These are phyloP conservation scores for Emmonsia crescens DNA, from an alignment of 2,329 filamentous ascomycete species.

Conservation along the genomic window DNA sequence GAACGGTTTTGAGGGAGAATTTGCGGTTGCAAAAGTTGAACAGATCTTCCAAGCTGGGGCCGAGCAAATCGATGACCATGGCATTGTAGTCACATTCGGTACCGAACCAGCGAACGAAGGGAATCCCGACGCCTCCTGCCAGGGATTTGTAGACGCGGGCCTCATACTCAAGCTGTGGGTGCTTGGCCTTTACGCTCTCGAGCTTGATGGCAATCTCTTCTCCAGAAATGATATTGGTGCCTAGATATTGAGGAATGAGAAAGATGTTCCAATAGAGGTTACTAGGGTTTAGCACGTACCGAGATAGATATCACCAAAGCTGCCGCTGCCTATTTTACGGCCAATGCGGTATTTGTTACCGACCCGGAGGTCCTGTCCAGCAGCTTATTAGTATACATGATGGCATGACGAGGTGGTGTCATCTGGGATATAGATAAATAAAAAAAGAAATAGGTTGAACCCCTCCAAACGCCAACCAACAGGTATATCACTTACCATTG, in stretches of 20 bases:
- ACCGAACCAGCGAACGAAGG: conserved; percentile 98
- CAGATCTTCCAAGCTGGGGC: conserved; percentile 88
- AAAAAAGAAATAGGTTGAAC: neutral
- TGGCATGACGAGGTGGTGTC: conserved; percentile 9
- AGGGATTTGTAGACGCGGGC: conserved; percentile 80
- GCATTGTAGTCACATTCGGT: conserved; percentile 99
- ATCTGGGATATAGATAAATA: conserved; percentile 8
- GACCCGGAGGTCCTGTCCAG: conserved; percentile 79
- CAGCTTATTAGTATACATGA: neutral
- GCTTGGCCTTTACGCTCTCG: conserved; percentile 98
- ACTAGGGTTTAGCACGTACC: conserved; percentile 37
- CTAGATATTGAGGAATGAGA: conserved; percentile 31
- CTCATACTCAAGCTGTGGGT: conserved; percentile 97
- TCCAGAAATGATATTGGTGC: conserved; percentile 98
- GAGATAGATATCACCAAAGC: conserved; percentile 97
- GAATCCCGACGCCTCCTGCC: conserved; percentile 92
- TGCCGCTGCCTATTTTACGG: conserved; percentile 95
- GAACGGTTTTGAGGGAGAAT: conserved; percentile 96
- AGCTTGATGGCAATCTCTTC: conserved; percentile 99
- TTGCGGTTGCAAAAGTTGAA: conserved; percentile 99
- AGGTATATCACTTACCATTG: conserved; percentile 43
- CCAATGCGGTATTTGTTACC: conserved; percentile 99
- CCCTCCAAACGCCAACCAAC: neutral
- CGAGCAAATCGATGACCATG: conserved; percentile 96
- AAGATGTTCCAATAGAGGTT: conserved; percentile 8